Conservation (phyloP, 495 filamentous ascomycete genomes). For the Trichocladium antarcticum region DNA sequence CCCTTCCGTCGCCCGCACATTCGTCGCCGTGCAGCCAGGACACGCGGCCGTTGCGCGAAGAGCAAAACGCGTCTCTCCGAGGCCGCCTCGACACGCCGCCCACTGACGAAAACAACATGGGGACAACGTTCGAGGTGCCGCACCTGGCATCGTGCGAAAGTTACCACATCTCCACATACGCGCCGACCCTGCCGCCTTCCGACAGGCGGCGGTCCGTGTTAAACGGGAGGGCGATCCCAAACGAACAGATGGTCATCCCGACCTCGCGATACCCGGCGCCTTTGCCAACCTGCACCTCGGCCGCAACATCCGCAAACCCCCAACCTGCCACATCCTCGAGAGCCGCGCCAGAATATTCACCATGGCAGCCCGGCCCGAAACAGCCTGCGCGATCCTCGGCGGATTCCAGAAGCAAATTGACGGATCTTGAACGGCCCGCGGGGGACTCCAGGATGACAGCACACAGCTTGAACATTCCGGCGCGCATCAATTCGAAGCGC, state of each 20-base stretch:
- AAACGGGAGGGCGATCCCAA: conserved; percentile 22
- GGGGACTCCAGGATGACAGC: conserved; percentile 40
- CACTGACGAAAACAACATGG: conserved; percentile 34
- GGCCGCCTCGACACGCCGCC: conserved; percentile 42
- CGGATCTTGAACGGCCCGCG: conserved; percentile 19
- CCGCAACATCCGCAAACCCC: background rate
- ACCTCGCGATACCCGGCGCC: conserved; percentile 13
- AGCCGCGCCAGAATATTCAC: conserved; percentile 10
- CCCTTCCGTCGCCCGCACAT: conserved; percentile 6
- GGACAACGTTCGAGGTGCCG: conserved; percentile 37
- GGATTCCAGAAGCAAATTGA: conserved; percentile 18
- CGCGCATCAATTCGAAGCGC: conserved; percentile 60
- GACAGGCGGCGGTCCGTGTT: conserved; percentile 19
- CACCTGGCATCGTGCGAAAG: conserved; percentile 34
- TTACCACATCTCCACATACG: conserved; percentile 23
- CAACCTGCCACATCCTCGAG: conserved; percentile 2
- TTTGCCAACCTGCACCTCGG: background rate
- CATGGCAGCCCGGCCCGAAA: conserved; percentile 15
- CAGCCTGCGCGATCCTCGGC: conserved; percentile 26
- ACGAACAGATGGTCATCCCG: conserved; percentile 20
- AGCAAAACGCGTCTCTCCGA: background rate
- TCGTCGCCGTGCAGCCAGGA: background rate
- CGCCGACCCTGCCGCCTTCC: conserved; percentile 15
- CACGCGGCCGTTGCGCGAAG: background rate
- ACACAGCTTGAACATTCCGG: conserved; percentile 59